Conservation (phyloP, 2,329 filamentous ascomycete genomes). For the Colletotrichum chrysophilum region DNA sequence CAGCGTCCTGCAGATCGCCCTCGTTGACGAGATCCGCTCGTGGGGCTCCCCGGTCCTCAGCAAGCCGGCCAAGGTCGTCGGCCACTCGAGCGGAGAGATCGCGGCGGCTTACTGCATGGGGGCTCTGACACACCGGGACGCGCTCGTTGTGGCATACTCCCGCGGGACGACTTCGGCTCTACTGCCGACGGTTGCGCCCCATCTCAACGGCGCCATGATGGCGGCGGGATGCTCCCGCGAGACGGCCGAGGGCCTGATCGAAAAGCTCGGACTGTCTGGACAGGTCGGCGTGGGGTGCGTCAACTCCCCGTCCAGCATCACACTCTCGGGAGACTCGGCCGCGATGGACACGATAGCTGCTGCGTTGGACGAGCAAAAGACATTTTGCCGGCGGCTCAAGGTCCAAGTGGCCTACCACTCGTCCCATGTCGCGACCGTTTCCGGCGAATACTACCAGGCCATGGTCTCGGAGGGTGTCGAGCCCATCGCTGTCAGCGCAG, state of each 20-base stretch:
- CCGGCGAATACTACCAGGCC: neutral
- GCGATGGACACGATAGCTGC: constrained; percentile 23
- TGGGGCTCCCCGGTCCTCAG: constrained; percentile 33
- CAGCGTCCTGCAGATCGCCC: constrained; percentile 41
- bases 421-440: constrained; percentile 17
- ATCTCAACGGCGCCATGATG: constrained; percentile 1
- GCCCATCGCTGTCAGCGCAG: neutral
- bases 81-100: constrained; percentile 45
- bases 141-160: neutral
- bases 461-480: neutral
- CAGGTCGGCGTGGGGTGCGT: constrained; percentile 22
- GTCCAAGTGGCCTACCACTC: constrained; percentile 27
- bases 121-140: neutral
- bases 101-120: constrained; percentile 37
- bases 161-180: neutral
- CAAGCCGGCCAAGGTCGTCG: constrained; percentile 31
- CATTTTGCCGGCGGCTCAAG: constrained; percentile 34
- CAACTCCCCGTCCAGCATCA: constrained; percentile 29
- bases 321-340: constrained; percentile 18
- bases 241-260: neutral
- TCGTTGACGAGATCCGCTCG: constrained; percentile 36
- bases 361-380: constrained; percentile 39
- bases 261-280: neutral
- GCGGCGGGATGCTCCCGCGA: neutral
- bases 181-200: neutral